Base-by-base conservation (phyloP, 495 filamentous ascomycete species). In the Aspergillus wentii region DNA sequence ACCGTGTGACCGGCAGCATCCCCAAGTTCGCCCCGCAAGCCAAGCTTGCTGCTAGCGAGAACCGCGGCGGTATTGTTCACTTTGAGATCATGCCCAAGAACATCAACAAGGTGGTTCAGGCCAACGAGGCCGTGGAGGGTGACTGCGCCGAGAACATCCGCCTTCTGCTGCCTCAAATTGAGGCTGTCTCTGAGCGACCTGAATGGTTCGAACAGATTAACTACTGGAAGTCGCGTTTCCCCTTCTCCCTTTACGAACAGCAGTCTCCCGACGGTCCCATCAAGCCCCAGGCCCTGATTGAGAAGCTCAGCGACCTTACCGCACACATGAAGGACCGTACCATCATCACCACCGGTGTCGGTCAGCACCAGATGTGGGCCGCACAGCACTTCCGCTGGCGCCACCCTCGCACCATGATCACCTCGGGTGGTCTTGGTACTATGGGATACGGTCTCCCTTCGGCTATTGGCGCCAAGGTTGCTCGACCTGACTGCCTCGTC, bases 361-460 rank as follows among this genome's bases (percentile, higher is more conserved):
- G 91, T 22, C 89, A 95, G 57, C 90, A 96, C 58, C 91, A 95
- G 66, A 96, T 97, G 91, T 95, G 91, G 91, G 70, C 85, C 6
- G 89, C 88, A 7, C 88, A 97, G 64, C 87, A 95, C 62, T 97
- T 85, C 72, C 80, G 88, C 37, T 97, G 90, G 89, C 72, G 84
- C 25, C 62, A 87, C 46, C 88, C 88, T 16, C 79, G 90, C 26
- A 84, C 86, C 36, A 85, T 94, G 80, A 80, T 94, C 60, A 91
- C 89, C 10, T 95, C 88, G 8, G 89, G 89, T 52, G 88, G 89
- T 44, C 75, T 94, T 9, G 91, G 91, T 32, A 97, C 91, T 8
- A 96, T 97, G 91, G 91, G 91, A 33, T 97, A 72, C 63, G 91
- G 91, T 40, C 79, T 96, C 22, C 91, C 91, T 9, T 85, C 88